Base-by-base conservation (phyloP, 2,329 filamentous ascomycete genomes). In the Pseudopithomyces chartarum region DNA sequence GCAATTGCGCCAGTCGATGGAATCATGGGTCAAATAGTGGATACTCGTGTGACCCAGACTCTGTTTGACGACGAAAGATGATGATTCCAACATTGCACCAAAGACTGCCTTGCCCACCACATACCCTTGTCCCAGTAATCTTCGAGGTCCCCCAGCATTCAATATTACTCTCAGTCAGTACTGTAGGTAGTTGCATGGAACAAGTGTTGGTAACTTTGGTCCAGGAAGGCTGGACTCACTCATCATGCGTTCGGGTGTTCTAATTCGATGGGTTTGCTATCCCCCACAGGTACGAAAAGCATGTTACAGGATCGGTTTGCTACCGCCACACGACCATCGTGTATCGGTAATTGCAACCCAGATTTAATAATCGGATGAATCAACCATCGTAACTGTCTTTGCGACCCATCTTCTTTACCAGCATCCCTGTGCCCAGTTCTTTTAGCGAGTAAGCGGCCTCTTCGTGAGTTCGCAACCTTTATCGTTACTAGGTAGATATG, bases 31-130 rank as follows among this genome's bases (percentile, higher is more conserved):
- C 57, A 58, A 50, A 61, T 59, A 56, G 60, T 53, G 33, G 52
- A n/a, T 46, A 44, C 55, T 56, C 32, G 68, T 69, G 59, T 40
- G 55, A 67, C 57, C 20, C 20, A 52, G 20, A 44, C 46, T 51
- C 38, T 46, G 15, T 56, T 46, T 50, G 55, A 56, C 54, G 52
- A 59, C 54, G 56, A 44, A 52, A 40, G 8, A 29, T 29, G 26
- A 52, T 22, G 33, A 20, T 32, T 26, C 17, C 33, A 19, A 13
- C 26, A 29, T 32, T 34, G 47, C 8, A 29, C n/a, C 34, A 26
- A 20, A 29, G 15, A 15, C 15, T 20, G 40, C 46, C 38, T 55
- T 56, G 57, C 54, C 19, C 33, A 47, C 38, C 29, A 20, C 33
- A 33, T 23, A 62, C 46, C 42, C 43, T 54, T 17, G 22, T 15